phyloP scores from a whole-genome alignment of 2,329 filamentous ascomycete species.

The Talaromyces rugulosus region DNA sequence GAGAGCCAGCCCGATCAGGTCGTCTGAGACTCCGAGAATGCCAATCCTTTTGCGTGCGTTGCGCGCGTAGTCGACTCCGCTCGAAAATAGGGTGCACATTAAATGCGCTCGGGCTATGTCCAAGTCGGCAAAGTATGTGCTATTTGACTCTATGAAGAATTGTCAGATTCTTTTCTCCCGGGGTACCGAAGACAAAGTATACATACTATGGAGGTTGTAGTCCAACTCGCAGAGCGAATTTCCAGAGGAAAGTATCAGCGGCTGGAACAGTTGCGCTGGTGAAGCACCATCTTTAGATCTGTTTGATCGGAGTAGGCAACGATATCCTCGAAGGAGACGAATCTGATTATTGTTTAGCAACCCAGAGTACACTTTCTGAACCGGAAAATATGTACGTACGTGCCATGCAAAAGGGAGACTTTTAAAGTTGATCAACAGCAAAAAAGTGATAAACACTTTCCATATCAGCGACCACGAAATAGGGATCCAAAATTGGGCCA shows the following conservation, averaged over 20 bases:
- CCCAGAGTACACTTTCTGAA: neutral
- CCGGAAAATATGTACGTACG: slow-evolving; percentile 9
- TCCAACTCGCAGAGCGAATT: slow-evolving; percentile 14
- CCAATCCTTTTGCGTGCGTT: slow-evolving; percentile 12
- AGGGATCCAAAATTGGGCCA: slow-evolving; percentile 9
- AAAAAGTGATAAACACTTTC: slow-evolving; percentile 8
- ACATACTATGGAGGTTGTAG: slow-evolving; percentile 17
- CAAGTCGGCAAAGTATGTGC: slow-evolving; percentile 54
- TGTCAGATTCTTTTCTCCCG: neutral
- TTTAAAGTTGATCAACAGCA: slow-evolving; percentile 14
- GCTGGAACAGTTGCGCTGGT: slow-evolving; percentile 14
- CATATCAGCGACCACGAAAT: slow-evolving; percentile 11
- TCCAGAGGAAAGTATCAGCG: slow-evolving; percentile 13
- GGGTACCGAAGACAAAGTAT: neutral
- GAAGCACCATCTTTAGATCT: slow-evolving; percentile 10
- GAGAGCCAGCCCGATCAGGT: slow-evolving; percentile 16
- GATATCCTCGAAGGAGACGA: slow-evolving; percentile 14
- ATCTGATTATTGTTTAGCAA: slow-evolving; percentile 5
- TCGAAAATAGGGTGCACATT: slow-evolving; percentile 29
- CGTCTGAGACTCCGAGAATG: slow-evolving; percentile 12
- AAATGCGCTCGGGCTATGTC: slow-evolving; percentile 50
- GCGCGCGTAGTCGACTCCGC: slow-evolving; percentile 14
- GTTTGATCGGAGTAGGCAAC: slow-evolving; percentile 13
- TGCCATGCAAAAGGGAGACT: slow-evolving; percentile 15
- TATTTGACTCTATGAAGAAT: slow-evolving; percentile 40